Percentiles rank a stretch among this genome's conserved stretches.
Evolutionary conservation across 140 eudicot genomes (phyloP).

Genomic region (Oenanthe javanica): DNA sequence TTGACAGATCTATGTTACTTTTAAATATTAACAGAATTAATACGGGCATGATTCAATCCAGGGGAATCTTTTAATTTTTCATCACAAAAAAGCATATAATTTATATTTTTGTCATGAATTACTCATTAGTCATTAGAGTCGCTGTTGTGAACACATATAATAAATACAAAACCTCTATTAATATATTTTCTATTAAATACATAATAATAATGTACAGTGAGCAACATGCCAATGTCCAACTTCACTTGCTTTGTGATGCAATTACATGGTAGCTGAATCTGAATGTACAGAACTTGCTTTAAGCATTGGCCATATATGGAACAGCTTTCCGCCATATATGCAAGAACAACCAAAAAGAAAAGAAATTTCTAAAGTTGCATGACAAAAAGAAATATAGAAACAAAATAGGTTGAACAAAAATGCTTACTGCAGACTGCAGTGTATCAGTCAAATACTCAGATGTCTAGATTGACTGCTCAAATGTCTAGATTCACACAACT

Average conservation of each 20-base stretch:
- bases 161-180: background rate
- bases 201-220: background rate
- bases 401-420: background rate
- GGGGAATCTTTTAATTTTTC: background rate
- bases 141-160: background rate
- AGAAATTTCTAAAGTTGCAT: background rate
- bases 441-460: background rate
- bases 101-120: background rate
- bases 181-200: background rate
- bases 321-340: background rate
- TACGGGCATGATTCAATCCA: background rate
- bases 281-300: background rate
- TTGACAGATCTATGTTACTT: background rate
- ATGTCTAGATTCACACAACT: background rate
- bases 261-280: background rate
- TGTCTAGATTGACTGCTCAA: background rate
- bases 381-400: background rate
- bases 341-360: background rate
- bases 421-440: background rate
- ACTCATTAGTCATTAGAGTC: background rate
- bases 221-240: background rate
- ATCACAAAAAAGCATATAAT: background rate
- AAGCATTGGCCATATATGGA: background rate
- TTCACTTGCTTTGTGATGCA: background rate
- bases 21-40: background rate